phyloP scores from a whole-genome alignment of 177 flowering plant genomes.

The Telopea speciosissima region DNA sequence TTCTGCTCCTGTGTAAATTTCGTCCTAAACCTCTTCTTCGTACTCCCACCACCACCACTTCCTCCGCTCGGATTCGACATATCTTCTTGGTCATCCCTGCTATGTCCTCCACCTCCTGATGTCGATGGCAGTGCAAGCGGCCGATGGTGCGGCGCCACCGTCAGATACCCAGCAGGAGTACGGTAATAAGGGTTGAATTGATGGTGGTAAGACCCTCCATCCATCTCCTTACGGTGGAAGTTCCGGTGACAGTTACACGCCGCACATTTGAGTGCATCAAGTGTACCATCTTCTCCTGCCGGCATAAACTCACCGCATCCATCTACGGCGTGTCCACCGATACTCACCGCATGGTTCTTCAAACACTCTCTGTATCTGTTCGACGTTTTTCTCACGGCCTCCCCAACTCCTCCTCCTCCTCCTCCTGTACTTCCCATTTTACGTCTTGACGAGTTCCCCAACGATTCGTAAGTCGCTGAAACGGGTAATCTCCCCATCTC shows the following conservation, averaged over 20 bases:
- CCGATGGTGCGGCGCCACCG: slow-evolving; percentile 20
- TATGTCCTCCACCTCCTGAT: slow-evolving; percentile 16
- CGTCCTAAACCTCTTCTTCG: slow-evolving; percentile 43
- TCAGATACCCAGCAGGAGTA: slow-evolving; percentile 27
- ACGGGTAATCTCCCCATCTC: slow-evolving; percentile 22
- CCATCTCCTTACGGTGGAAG: slow-evolving; percentile 50
- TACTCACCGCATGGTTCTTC: slow-evolving; percentile 50
- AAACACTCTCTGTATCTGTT: slow-evolving; percentile 44
- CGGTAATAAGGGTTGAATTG: slow-evolving; percentile 26
- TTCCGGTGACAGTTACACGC: slow-evolving; percentile 61
- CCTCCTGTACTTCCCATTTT: slow-evolving; percentile 16
- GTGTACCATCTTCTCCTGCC: slow-evolving; percentile 42
- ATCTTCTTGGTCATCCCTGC: slow-evolving; percentile 27
- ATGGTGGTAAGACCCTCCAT: slow-evolving; percentile 13
- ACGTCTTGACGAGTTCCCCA: slow-evolving; percentile 15
- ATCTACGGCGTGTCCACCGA: slow-evolving; percentile 52
- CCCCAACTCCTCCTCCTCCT: too few species aligned
- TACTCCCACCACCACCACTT: slow-evolving; percentile 9
- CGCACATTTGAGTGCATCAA: slow-evolving; percentile 47
- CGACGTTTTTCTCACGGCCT: neutral
- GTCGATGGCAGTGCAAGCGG: slow-evolving; percentile 27
- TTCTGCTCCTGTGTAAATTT: slow-evolving; percentile 52
- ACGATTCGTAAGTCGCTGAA: slow-evolving; percentile 23
- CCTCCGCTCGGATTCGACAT: slow-evolving; percentile 17
- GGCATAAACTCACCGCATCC: slow-evolving; percentile 64